Conservation (phyloP, 1,284 basidiomycete species). For the Microbotryomycetes sp. region DNA sequence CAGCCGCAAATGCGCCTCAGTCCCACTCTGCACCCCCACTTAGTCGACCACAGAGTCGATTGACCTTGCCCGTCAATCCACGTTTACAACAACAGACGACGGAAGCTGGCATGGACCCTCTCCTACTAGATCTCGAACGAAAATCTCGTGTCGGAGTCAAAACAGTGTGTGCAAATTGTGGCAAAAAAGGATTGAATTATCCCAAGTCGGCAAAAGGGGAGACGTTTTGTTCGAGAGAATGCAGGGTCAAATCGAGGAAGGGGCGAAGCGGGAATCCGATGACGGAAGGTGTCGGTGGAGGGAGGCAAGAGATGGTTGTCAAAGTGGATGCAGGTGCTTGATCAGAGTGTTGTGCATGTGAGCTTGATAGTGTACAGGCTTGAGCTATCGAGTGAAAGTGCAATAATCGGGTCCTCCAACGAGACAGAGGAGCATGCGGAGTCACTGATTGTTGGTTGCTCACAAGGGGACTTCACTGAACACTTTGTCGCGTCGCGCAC, state of each 20-base stretch:
- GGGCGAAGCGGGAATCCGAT: background rate
- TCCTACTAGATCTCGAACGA: constrained; percentile 33
- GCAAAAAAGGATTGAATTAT: constrained; percentile 31
- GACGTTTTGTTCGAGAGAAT: constrained; percentile 21
- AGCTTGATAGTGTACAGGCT: too few relatives aligned
- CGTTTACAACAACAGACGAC: background rate
- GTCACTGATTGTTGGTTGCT: too few relatives aligned
- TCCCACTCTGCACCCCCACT: background rate
- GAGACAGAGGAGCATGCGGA: too few relatives aligned
- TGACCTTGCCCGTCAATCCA: background rate
- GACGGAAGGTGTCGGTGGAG: background rate
- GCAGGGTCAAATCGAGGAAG: constrained; percentile 3
- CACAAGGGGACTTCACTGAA: too few relatives aligned
- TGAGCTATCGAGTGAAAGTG: too few relatives aligned
- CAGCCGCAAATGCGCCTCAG: background rate
- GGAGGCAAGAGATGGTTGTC: background rate
- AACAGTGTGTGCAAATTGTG: constrained; percentile 28
- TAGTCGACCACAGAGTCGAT: constrained; percentile 1
- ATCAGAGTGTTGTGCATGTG: background rate
- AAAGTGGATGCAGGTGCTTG: background rate
- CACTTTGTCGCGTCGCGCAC: too few relatives aligned
- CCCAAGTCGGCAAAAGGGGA: constrained; percentile 13
- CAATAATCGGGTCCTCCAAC: too few relatives aligned
- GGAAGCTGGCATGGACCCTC: constrained; percentile 26
- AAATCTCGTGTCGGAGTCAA: constrained; percentile 27